phyloP scores from a whole-genome alignment of 805 yeast genomes.

The Phaffomyces opuntiae region DNA sequence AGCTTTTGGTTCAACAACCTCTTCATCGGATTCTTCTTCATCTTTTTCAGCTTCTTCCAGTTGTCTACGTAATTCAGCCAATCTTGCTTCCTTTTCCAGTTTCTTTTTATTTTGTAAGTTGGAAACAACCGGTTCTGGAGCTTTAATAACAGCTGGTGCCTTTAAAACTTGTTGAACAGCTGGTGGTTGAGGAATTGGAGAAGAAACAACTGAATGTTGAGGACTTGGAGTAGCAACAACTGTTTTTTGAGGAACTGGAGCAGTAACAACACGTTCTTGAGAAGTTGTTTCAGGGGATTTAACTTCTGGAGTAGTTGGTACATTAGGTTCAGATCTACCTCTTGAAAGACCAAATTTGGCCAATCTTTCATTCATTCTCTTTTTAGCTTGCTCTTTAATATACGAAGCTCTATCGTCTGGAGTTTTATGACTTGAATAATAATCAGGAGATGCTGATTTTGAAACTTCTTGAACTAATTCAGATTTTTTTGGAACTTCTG shows the following conservation, averaged over 20 bases:
- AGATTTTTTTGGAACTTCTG: constrained; percentile 6
- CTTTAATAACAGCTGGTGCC: constrained; percentile 5
- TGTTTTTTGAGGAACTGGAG: not conserved
- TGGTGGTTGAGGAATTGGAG: not conserved
- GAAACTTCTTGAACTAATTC: constrained; percentile 7
- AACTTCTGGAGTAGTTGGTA: constrained; percentile 11
- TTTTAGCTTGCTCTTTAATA: constrained; percentile 74
- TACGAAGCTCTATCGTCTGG: constrained; percentile 71
- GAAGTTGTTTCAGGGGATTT: constrained; percentile 12
- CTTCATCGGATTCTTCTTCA: constrained; percentile 34
- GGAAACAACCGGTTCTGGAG: constrained; percentile 1
- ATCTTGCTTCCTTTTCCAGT: constrained; percentile 51
- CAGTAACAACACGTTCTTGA: not conserved
- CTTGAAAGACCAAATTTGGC: constrained; percentile 70
- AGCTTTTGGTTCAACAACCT: constrained; percentile 6
- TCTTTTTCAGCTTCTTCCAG: constrained; percentile 46
- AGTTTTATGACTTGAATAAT: constrained; percentile 29
- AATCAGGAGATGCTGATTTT: constrained; percentile 18
- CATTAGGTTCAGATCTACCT: constrained; percentile 21
- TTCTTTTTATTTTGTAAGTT: constrained; percentile 42
- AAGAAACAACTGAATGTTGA: not conserved
- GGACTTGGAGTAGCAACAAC: not conserved
- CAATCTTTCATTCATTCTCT: constrained; percentile 77
- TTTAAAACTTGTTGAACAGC: not conserved
- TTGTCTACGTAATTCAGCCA: constrained; percentile 51